Evolutionary conservation across 2,329 filamentous ascomycete species (phyloP).

Genomic region (Zelopaecilomyces penicillatus): DNA sequence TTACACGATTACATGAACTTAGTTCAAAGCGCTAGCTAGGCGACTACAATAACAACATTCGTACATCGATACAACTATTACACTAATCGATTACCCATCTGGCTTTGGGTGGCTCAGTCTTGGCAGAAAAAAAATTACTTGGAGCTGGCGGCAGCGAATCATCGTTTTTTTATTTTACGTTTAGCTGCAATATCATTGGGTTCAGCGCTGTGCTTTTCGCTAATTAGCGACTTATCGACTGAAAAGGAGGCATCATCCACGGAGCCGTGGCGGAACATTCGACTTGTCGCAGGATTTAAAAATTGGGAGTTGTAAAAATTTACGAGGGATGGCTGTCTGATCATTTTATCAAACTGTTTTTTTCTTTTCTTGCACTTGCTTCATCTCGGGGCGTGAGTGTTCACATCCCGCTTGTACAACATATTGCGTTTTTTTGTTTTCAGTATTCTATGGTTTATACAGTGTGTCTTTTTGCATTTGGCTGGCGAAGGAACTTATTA

Average conservation of each 20-base stretch:
- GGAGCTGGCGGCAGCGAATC: not conserved
- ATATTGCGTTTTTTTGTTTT: not conserved
- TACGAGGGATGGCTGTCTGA: conserved; percentile 2
- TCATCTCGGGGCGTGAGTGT: not conserved
- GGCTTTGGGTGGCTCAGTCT: not conserved
- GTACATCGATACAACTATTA: not conserved
- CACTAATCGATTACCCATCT: not conserved
- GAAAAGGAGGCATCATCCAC: not conserved
- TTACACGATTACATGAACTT: too few species aligned
- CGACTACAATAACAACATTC: too few species aligned
- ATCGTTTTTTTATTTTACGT: not conserved
- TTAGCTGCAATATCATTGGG: too few species aligned
- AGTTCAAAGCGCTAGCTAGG: too few species aligned
- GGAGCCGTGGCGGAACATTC: conserved; percentile 1
- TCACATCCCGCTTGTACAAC: too few species aligned
- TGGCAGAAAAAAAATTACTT: conserved; percentile 1
- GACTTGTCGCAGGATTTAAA: not conserved
- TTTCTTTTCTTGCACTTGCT: not conserved
- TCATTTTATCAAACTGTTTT: not conserved
- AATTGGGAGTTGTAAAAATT: too few species aligned
- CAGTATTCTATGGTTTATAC: not conserved
- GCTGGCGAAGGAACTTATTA: not conserved
- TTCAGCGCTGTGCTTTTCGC: not conserved
- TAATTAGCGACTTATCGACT: not conserved
- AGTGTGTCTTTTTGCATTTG: conserved; percentile 1